A percentile compares a stretch with the other conserved stretches of the same genome.
Conservation (phyloP, 2,329 filamentous ascomycete genomes). For the Rutstroemia sp. region DNA sequence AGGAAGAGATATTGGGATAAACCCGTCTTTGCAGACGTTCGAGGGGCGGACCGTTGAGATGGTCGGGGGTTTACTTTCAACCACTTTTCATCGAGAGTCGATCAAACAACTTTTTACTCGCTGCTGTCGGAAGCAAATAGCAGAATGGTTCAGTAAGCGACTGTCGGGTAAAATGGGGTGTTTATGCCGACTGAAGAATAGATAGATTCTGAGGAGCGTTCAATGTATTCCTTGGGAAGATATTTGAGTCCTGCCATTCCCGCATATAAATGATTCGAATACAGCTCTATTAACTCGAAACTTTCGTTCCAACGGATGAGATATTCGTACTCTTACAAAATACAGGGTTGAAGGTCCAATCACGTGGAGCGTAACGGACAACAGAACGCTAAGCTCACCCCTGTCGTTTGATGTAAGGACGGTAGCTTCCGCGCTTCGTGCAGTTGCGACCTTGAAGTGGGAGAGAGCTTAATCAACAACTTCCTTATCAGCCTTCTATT, state of each 20-base stretch:
- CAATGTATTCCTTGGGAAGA: not conserved
- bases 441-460: constrained; percentile 8
- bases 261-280: too few species aligned
- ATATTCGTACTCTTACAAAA: not conserved
- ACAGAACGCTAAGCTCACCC: constrained; percentile 4
- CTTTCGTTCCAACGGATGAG: not conserved
- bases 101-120: constrained; percentile 7
- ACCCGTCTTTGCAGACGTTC: constrained; percentile 5
- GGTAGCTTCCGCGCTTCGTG: not conserved
- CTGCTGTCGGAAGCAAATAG: constrained; percentile 1
- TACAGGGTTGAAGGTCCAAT: not conserved
- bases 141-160: constrained; percentile 6
- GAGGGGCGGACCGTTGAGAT: constrained; percentile 1
- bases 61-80: not conserved
- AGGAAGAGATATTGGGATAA: constrained; percentile 12
- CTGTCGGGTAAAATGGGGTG: not conserved
- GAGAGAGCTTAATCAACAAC: constrained; percentile 9
- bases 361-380: not conserved
- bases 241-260: not conserved
- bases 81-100: not conserved
- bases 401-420: constrained; percentile 1
- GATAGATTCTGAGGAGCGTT: not conserved
- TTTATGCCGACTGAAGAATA: not conserved
- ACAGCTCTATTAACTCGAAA: too few species aligned
- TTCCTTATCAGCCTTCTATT: constrained; percentile 7